Conservation (phyloP, 768 basidiomycete species). For the Mycena galericulata region DNA sequence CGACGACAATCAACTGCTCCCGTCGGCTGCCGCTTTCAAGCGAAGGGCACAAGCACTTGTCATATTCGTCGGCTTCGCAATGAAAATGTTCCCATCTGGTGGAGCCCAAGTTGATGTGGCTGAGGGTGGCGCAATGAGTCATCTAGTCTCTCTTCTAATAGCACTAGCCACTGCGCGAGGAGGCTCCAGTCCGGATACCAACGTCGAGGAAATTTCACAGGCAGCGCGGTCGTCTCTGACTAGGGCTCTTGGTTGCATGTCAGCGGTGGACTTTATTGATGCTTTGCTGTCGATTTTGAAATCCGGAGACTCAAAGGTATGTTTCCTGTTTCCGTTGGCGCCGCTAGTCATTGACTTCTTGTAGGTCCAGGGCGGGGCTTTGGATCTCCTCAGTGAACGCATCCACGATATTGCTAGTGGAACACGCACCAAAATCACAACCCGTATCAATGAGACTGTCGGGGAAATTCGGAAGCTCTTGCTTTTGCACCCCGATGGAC, state of each 20-base stretch:
- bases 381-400: conserved; percentile 77
- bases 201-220: conserved; percentile 57
- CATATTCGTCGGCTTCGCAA: conserved; percentile 67
- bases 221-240: conserved; percentile 65
- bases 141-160: conserved; percentile 63
- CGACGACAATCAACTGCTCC: conserved; percentile 68
- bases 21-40: conserved; percentile 57
- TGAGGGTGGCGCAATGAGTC: conserved; percentile 48
- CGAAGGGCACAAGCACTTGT: conserved; percentile 78
- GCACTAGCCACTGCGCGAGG: conserved; percentile 54
- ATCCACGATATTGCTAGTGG: conserved; percentile 69
- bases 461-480: conserved; percentile 62
- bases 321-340: conserved; percentile 38
- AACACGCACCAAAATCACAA: conserved; percentile 63
- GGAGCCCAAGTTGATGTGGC: conserved; percentile 30
- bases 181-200: conserved; percentile 46
- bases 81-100: conserved; percentile 50
- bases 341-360: conserved; percentile 21
- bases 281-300: conserved; percentile 68
- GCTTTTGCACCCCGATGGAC: conserved; percentile 51
- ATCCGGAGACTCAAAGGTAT: conserved; percentile 64
- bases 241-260: conserved; percentile 70
- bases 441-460: conserved; percentile 66
- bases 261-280: conserved; percentile 75
- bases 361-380: conserved; percentile 75